phyloP scores from a whole-genome alignment of 1,139 yeast species.

The Yamadazyma membranifaciens region DNA sequence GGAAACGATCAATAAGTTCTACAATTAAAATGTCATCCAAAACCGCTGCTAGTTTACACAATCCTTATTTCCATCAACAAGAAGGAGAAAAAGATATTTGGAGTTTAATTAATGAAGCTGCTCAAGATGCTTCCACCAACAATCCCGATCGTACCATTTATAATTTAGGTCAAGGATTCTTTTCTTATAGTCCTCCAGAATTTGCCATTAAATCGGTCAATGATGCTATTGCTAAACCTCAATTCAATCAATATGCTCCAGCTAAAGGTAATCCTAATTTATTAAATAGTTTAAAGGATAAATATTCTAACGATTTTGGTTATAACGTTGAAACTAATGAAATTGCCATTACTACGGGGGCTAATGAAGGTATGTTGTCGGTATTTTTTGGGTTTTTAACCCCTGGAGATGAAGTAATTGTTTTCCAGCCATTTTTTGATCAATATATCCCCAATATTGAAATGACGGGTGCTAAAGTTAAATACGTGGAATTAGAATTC shows the following conservation, averaged over 20 bases:
- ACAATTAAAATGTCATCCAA: constrained; percentile 2
- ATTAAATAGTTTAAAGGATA: constrained; percentile 62
- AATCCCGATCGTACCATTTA: constrained; percentile 70
- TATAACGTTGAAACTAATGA: constrained; percentile 62
- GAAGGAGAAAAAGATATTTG: constrained; percentile 82
- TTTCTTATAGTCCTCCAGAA: constrained; percentile 89
- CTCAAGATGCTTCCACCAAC: constrained; percentile 54
- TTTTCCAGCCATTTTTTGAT: constrained; percentile 96
- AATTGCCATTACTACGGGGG: constrained; percentile 88
- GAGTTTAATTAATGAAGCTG: constrained; percentile 94
- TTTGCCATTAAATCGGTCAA: constrained; percentile 86
- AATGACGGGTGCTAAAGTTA: constrained; percentile 88
- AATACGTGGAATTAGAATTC: constrained; percentile 79
- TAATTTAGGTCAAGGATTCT: constrained; percentile 95
- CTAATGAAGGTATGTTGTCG: constrained; percentile 90
- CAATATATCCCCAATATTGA: constrained; percentile 94
- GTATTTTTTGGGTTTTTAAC: constrained; percentile 81
- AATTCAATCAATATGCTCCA: constrained; percentile 87
- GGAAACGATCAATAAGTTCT: constrained; percentile 1
- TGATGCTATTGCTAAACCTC: constrained; percentile 66
- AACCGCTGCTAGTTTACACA: constrained; percentile 32
- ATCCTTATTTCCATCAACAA: constrained; percentile 58
- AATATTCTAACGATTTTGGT: constrained; percentile 67
- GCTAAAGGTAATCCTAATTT: constrained; percentile 84
- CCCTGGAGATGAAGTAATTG: constrained; percentile 92